Base-by-base conservation (phyloP, 2,329 filamentous ascomycete species). In the Clarireedia paspali region DNA sequence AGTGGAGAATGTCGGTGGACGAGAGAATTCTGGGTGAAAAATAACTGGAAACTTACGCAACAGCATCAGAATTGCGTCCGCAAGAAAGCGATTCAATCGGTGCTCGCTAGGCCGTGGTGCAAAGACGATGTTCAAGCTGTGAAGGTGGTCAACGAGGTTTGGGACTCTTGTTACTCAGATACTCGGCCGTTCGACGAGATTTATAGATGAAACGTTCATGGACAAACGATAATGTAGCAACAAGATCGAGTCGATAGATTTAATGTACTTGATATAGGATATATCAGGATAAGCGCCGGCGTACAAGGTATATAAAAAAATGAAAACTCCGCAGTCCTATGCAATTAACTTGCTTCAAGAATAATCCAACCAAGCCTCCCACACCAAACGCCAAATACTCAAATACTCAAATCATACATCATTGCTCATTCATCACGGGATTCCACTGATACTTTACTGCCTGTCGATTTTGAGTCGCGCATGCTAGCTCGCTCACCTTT, bases 101-200 rank as follows among this genome's bases (percentile, higher is more conserved):
- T 99, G 64, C 81, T 84, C 75, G 84, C 82, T 36, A 79, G 94
- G 59, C 90, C 91, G 15, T 78, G 80, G 47, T 94, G 91, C 69
- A 89, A 88, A 70, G 88, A 95, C 71, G 85, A 95, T 65, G 84
- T 85, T 14, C 89, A 97, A 63, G 94, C 94, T 4, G 81, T 83
- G 51, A 89, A 88, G 73, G 85, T 95, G 26, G 90, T 99, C 57
- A 94, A 97, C 72, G 87, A 95, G 72, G 94, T 99, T n/a, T 99
- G 92, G 90, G 91, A 96, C 64, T 96, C 91, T 66, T 99, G 94
- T 72, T 99, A 95, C 70, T 77, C 82, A 51, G 94, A 99, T 72
- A 97, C 92, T 4, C 79, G 94, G 67, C 94, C 94, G 2, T 99
- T 99, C 72, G 91, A 97, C 71, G 92, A 97, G 70, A 91, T 99